These are phyloP conservation scores for Amaranthus tricolor DNA, from an alignment of 179 eudicot species.

Conservation along the genomic window DNA sequence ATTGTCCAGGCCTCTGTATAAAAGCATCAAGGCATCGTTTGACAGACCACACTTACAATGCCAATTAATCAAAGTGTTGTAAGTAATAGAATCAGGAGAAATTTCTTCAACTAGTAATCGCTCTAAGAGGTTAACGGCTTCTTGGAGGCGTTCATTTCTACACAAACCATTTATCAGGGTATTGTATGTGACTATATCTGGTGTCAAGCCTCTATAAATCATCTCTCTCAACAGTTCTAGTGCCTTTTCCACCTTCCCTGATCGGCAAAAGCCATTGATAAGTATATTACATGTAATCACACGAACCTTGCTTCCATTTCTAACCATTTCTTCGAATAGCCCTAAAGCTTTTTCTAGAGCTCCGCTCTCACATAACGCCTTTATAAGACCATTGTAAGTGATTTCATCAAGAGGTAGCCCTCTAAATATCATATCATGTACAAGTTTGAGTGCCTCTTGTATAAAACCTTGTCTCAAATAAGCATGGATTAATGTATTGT, in stretches of 20 bases:
- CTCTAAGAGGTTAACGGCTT: slow-evolving; percentile 70
- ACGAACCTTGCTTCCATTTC: slow-evolving; percentile 51
- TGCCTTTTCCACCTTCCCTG: slow-evolving; percentile 62
- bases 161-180: slow-evolving; percentile 78
- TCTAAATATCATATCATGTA: slow-evolving; percentile 84
- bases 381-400: slow-evolving; percentile 73
- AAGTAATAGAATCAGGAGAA: slow-evolving; percentile 70
- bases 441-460: slow-evolving; percentile 75
- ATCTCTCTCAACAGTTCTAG: slow-evolving; percentile 67
- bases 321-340: slow-evolving; percentile 78
- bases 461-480: slow-evolving; percentile 51
- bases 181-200: slow-evolving; percentile 87
- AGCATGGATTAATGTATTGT: slow-evolving; percentile 86
- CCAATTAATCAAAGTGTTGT: slow-evolving; percentile 70
- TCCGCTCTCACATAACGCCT: slow-evolving; percentile 72
- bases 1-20: slow-evolving; percentile 59
- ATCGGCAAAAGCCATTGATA: slow-evolving; percentile 64
- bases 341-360: slow-evolving; percentile 77
- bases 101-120: slow-evolving; percentile 57
- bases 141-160: slow-evolving; percentile 53
- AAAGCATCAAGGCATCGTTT: slow-evolving; percentile 59
- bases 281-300: slow-evolving; percentile 67
- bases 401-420: slow-evolving; percentile 68
- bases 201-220: slow-evolving; percentile 64
- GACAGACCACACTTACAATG: slow-evolving; percentile 56